These are phyloP conservation scores for Euphorbia neoarborescens DNA, from an alignment of 441 rosid genomes.

Conservation along the genomic window DNA sequence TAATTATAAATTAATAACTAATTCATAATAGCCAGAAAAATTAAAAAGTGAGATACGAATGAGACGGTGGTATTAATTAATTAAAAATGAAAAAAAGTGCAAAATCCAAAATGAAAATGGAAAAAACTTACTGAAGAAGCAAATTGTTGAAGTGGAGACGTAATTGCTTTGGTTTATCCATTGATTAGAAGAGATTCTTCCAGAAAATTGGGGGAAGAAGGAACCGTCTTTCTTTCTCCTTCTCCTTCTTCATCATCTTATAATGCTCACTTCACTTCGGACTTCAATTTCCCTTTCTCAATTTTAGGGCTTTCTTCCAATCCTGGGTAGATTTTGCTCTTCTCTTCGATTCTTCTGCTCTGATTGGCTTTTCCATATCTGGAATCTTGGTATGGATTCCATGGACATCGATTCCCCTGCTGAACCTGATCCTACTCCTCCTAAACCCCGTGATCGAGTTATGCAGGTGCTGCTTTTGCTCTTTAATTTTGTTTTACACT, in stretches of 20 bases:
- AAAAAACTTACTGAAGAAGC: no score
- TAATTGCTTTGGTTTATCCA: no score
- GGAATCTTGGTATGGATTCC: slow-evolving; percentile 25
- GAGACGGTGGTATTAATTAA: background rate
- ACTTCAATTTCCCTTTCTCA: background rate
- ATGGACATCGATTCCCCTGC: slow-evolving; percentile 60
- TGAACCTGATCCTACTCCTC: slow-evolving; percentile 23
- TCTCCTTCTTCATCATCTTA: background rate
- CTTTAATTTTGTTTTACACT: background rate
- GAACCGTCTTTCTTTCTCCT: background rate
- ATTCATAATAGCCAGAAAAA: no score
- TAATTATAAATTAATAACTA: no score
- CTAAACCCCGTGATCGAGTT: slow-evolving; percentile 42
- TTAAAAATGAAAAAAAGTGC: background rate
- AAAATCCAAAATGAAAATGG: background rate
- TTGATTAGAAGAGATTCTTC: background rate
- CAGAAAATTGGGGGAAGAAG: background rate
- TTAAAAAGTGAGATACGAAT: background rate
- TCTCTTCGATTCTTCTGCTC: slow-evolving; percentile 39
- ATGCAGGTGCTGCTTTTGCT: slow-evolving; percentile 23
- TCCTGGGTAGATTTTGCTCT: slow-evolving; percentile 30
- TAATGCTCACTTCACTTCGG: background rate
- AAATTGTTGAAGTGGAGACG: background rate
- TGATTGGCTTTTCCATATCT: slow-evolving; percentile 37
- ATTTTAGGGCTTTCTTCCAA: background rate